phyloP scores from a whole-genome alignment of 257 asterid species.

The Jacaranda mimosifolia region DNA sequence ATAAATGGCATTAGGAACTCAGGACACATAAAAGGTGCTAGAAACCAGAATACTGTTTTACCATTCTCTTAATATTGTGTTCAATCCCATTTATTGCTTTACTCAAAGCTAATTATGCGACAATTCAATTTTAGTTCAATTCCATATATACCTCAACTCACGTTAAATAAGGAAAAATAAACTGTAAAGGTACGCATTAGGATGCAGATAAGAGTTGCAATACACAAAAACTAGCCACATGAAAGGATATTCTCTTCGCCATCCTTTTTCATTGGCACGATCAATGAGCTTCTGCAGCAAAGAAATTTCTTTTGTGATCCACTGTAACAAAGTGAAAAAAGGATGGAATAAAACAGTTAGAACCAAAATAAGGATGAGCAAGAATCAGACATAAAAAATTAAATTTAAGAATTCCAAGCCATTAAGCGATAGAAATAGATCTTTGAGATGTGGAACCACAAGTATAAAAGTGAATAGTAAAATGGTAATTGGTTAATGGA shows the following conservation, averaged over 20 bases:
- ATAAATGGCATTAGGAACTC: background rate
- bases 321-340: conserved; percentile 58
- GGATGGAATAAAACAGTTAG: conserved; percentile 23
- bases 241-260: conserved; percentile 97
- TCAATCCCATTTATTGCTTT: background rate
- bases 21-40: background rate
- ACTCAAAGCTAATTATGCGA: background rate
- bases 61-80: conserved; percentile 2
- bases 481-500: background rate
- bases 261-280: conserved; percentile 91
- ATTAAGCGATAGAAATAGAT: conserved; percentile 8
- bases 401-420: conserved; percentile 12
- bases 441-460: conserved; percentile 4
- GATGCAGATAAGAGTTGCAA: conserved; percentile 16
- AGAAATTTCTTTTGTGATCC: conserved; percentile 71
- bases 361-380: conserved; percentile 22
- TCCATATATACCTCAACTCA: background rate
- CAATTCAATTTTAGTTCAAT: background rate
- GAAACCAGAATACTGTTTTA: background rate
- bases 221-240: conserved; percentile 31
- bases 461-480: conserved; percentile 2
- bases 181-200: background rate
- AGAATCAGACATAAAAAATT: conserved; percentile 23
- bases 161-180: conserved; percentile 5
- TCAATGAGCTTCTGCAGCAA: conserved; percentile 66